Percentiles rank a stretch among this genome's conserved stretches.
phyloP scores from a whole-genome alignment of 2,329 filamentous ascomycete species.

The Didymella pinodella region DNA sequence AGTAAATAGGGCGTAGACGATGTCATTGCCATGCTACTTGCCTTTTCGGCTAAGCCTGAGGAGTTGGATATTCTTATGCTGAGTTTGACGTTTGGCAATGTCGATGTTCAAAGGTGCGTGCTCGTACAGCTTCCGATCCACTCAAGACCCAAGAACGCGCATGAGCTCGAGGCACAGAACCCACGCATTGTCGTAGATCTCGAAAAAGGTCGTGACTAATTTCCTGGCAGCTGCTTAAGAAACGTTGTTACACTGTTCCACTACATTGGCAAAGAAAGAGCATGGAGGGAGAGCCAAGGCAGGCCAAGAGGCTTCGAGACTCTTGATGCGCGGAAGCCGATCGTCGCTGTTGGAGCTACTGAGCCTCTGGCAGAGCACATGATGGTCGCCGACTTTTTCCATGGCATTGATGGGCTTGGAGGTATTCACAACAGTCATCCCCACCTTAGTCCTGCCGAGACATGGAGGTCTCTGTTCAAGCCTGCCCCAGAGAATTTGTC shows the following conservation, averaged over 20 bases:
- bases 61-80: constrained; percentile 87
- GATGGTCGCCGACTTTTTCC: constrained; percentile 77
- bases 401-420: constrained; percentile 59
- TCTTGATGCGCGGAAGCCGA: constrained; percentile 75
- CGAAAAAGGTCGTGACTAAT: neutral
- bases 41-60: constrained; percentile 79
- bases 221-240: constrained; percentile 72
- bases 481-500: constrained; percentile 44
- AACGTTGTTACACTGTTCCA: constrained; percentile 93
- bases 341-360: constrained; percentile 86
- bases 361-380: constrained; percentile 84
- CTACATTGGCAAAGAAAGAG: constrained; percentile 85
- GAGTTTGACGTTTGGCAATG: constrained; percentile 93
- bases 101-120: constrained; percentile 75
- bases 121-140: neutral
- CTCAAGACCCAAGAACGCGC: neutral
- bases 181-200: neutral
- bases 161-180: neutral
- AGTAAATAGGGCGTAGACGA: constrained; percentile 83
- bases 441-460: constrained; percentile 57
- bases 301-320: constrained; percentile 74
- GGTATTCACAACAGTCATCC: constrained; percentile 60
- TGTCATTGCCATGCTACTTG: constrained; percentile 84
- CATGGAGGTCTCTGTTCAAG: constrained; percentile 58
- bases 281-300: constrained; percentile 78